These are phyloP conservation scores for Neoboletus brunneissimus DNA, from an alignment of 768 basidiomycete species.

Conservation along the genomic window DNA sequence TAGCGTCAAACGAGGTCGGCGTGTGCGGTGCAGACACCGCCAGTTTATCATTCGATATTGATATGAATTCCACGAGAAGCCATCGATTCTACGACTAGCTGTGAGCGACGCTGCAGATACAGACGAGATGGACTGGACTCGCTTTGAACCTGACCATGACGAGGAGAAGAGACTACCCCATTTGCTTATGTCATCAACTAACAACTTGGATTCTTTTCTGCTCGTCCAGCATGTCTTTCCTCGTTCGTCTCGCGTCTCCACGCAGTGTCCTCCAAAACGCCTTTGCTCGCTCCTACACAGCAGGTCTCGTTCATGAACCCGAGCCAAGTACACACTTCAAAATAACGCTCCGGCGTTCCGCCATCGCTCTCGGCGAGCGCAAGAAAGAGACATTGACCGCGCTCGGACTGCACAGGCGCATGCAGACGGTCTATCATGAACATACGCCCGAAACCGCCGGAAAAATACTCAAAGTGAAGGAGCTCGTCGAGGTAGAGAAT, in stretches of 20 bases:
- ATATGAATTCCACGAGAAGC: slow-evolving; percentile 83
- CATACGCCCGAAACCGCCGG: slow-evolving; percentile 76
- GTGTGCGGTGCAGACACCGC: slow-evolving; percentile 6
- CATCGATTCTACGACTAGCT: slow-evolving; percentile 65
- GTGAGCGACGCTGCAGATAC: neutral
- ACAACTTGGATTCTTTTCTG: neutral
- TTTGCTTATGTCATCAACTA: slow-evolving; percentile 14
- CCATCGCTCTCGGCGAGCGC: slow-evolving; percentile 73
- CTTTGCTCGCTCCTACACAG: slow-evolving; percentile 12
- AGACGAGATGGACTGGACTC: neutral
- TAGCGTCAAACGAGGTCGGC: slow-evolving; percentile 46
- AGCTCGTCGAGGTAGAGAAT: slow-evolving; percentile 85
- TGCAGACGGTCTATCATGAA: slow-evolving; percentile 81
- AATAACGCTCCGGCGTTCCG: slow-evolving; percentile 85
- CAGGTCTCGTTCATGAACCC: neutral
- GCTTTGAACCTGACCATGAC: slow-evolving; percentile 73
- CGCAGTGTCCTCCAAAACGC: neutral
- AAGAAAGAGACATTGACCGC: slow-evolving; percentile 74
- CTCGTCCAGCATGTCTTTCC: slow-evolving; percentile 9
- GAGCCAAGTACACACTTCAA: slow-evolving; percentile 71
- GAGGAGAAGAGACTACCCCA: neutral
- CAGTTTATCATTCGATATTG: slow-evolving; percentile 29
- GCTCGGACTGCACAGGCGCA: slow-evolving; percentile 77
- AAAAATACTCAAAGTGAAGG: slow-evolving; percentile 85
- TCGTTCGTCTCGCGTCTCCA: slow-evolving; percentile 11